phyloP scores from a whole-genome alignment of 768 basidiomycete genomes.

The Rickenella mellea region DNA sequence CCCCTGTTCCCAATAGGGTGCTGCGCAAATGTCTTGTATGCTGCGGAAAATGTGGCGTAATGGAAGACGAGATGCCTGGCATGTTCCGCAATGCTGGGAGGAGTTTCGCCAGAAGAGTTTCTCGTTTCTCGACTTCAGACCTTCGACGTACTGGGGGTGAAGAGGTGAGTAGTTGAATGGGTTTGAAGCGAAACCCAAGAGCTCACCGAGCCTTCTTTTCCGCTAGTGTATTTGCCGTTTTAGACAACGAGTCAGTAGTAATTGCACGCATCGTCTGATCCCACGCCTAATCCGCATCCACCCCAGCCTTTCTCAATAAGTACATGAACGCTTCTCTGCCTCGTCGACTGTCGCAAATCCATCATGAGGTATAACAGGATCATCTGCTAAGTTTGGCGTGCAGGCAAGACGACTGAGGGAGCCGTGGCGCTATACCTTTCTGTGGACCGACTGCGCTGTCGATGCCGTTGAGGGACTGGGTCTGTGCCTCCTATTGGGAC shows the following conservation, averaged over 20 bases:
- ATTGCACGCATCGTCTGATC: slow-evolving; percentile 97
- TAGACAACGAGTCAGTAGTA: slow-evolving; percentile 96
- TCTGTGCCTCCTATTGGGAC: slow-evolving; percentile 38
- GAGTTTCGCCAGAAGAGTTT: slow-evolving; percentile 72
- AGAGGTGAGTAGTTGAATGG: background rate
- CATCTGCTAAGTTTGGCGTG: slow-evolving; percentile 77
- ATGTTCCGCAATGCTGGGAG: slow-evolving; percentile 82
- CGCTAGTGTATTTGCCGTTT: slow-evolving; percentile 83
- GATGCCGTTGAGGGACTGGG: slow-evolving; percentile 34
- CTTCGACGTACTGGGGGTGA: slow-evolving; percentile 57
- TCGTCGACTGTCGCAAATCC: slow-evolving; percentile 82
- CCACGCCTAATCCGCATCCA: slow-evolving; percentile 93
- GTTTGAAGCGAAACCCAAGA: background rate
- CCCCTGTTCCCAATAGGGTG: slow-evolving; percentile 88
- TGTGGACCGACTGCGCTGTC: slow-evolving; percentile 40
- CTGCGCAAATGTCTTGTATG: slow-evolving; percentile 75
- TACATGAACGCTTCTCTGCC: slow-evolving; percentile 93
- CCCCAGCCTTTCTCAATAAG: slow-evolving; percentile 79
- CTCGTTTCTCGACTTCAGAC: slow-evolving; percentile 73
- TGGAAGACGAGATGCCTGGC: slow-evolving; percentile 82
- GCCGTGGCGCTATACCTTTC: no score
- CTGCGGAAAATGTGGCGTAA: slow-evolving; percentile 85
- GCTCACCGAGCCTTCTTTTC: slow-evolving; percentile 86
- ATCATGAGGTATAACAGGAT: slow-evolving; percentile 83
- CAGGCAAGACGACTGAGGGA: slow-evolving; percentile 54